These are phyloP conservation scores for Hypoxylon sp. DNA, from an alignment of 2,329 filamentous ascomycete genomes.

Conservation along the genomic window DNA sequence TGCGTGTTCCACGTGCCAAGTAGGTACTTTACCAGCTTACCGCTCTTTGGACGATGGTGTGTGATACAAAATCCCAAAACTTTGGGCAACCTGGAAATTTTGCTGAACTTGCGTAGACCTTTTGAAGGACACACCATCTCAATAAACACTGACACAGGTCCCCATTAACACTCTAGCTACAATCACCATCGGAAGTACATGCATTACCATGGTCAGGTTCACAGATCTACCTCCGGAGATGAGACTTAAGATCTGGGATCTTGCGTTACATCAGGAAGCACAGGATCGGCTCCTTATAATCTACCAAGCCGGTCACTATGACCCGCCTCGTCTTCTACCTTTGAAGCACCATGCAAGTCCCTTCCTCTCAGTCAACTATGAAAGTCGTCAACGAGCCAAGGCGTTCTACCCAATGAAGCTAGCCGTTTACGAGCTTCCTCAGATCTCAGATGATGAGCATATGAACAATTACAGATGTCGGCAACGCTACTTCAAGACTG, in stretches of 20 bases:
- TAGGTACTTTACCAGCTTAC: neutral
- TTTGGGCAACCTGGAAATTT: neutral
- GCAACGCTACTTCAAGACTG: neutral
- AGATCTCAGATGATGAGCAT: neutral
- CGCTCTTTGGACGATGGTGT: neutral
- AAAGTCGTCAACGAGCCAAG: slow-evolving; percentile 30
- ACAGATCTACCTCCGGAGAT: slow-evolving; percentile 21
- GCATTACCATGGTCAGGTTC: slow-evolving; percentile 17
- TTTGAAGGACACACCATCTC: neutral
- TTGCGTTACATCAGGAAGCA: slow-evolving; percentile 25
- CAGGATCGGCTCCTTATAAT: slow-evolving; percentile 17
- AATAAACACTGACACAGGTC: neutral
- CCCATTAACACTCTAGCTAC: neutral
- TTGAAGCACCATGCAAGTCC: slow-evolving; percentile 24
- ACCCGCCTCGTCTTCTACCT: slow-evolving; percentile 3
- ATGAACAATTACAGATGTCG: neutral
- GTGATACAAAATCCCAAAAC: neutral
- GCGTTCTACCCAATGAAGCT: slow-evolving; percentile 22
- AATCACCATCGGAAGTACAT: neutral
- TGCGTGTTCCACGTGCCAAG: neutral
- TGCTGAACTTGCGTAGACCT: neutral
- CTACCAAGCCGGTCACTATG: neutral
- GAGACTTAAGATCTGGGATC: slow-evolving; percentile 29
- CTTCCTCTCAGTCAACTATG: slow-evolving; percentile 26
- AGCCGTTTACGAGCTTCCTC: slow-evolving; percentile 11